A percentile compares a stretch with the other conserved stretches of the same genome.
Evolutionary conservation across 441 rosid species (phyloP).

Genomic region (Adansonia madagascariensis): DNA sequence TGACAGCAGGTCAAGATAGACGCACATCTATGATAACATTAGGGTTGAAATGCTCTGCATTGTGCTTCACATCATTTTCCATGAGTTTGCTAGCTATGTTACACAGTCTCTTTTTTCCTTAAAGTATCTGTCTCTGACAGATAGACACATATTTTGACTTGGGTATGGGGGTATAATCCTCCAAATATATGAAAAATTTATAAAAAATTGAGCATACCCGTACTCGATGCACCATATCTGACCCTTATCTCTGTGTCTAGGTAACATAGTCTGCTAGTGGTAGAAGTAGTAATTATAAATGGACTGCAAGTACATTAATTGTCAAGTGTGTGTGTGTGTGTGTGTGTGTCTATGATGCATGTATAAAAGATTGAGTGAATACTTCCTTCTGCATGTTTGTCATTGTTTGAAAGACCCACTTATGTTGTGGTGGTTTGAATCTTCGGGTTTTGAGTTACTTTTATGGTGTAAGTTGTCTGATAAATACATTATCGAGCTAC

Average conservation of each 20-base stretch:
- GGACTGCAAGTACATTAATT: not conserved
- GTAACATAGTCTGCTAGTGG: not conserved
- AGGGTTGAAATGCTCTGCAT: not conserved
- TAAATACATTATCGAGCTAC: not conserved
- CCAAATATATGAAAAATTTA: too few species aligned
- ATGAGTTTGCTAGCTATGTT: too few species aligned
- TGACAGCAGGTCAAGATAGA: conserved; percentile 53
- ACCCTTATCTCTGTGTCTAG: too few species aligned
- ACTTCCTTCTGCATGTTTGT: not conserved
- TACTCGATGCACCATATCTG: too few species aligned
- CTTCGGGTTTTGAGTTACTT: not conserved
- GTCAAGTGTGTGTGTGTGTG: too few species aligned
- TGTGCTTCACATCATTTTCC: not conserved
- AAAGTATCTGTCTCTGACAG: too few species aligned
- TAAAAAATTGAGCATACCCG: too few species aligned
- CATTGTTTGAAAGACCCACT: not conserved
- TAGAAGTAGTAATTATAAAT: not conserved
- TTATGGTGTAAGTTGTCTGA: not conserved
- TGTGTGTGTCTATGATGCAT: not conserved
- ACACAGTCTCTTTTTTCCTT: too few species aligned
- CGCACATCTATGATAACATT: not conserved
- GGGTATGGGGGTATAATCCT: too few species aligned
- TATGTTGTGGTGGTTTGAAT: not conserved
- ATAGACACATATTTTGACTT: too few species aligned
- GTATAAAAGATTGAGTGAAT: not conserved